These are phyloP conservation scores for Sclerotinia nivalis DNA, from an alignment of 2,329 filamentous ascomycete genomes.

Conservation along the genomic window DNA sequence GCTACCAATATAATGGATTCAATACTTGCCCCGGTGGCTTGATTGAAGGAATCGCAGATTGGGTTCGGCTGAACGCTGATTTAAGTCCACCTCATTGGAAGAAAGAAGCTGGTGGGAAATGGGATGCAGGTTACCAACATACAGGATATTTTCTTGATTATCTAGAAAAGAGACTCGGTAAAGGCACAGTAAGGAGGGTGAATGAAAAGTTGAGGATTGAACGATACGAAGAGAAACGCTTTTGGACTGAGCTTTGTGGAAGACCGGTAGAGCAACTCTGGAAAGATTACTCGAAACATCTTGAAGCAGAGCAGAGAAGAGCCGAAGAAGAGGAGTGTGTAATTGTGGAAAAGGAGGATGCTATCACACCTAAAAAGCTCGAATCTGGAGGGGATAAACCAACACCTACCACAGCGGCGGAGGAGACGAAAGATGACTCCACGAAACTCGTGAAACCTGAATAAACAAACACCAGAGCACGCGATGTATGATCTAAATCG, in stretches of 20 bases:
- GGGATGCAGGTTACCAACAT: constrained; percentile 87
- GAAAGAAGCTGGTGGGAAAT: constrained; percentile 54
- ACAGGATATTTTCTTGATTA: constrained; percentile 92
- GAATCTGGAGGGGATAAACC: not conserved
- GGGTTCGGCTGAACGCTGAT: constrained; percentile 74
- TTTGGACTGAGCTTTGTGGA: constrained; percentile 72
- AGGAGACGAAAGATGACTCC: not conserved
- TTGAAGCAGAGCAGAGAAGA: constrained; percentile 34
- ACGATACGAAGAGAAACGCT: constrained; percentile 62
- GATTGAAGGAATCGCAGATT: constrained; percentile 91
- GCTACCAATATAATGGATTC: constrained; percentile 76
- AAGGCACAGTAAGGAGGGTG: constrained; percentile 60
- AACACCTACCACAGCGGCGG: not conserved
- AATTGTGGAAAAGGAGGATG: constrained; percentile 38
- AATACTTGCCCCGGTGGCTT: constrained; percentile 69
- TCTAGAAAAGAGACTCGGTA: constrained; percentile 67
- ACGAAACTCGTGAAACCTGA: not conserved
- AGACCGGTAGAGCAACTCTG: constrained; percentile 68
- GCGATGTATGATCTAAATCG: too few species aligned
- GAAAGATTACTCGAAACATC: constrained; percentile 63
- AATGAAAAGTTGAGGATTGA: constrained; percentile 66
- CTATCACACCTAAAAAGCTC: not conserved
- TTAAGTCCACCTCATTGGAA: constrained; percentile 85
- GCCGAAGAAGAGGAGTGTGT: constrained; percentile 39
- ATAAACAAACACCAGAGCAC: not conserved